phyloP scores from a whole-genome alignment of 1,284 basidiomycete species.

The Boletellus deceptivus region DNA sequence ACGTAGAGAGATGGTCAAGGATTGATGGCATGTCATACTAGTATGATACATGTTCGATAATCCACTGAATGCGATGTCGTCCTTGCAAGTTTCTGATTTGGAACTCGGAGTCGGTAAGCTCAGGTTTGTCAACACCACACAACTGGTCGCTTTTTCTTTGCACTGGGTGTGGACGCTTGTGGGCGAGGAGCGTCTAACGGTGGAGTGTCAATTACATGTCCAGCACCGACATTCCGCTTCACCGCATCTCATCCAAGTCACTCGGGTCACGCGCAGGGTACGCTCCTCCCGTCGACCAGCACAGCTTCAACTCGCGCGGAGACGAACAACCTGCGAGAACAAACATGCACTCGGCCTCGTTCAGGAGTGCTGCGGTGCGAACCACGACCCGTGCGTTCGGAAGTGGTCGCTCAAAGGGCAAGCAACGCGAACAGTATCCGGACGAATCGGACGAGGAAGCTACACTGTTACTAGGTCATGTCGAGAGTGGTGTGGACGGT shows the following conservation, averaged over 20 bases:
- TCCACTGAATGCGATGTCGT: too few relatives aligned
- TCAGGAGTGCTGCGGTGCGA: conserved; percentile 37
- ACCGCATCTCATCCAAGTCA: conserved; percentile 50
- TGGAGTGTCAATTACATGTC: conserved; percentile 24
- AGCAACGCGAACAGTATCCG: conserved; percentile 50
- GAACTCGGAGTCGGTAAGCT: too few relatives aligned
- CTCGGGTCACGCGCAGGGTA: conserved; percentile 44
- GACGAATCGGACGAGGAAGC: conserved; percentile 63
- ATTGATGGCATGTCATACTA: background rate
- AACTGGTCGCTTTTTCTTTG: too few relatives aligned
- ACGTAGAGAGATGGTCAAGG: conserved; percentile 42
- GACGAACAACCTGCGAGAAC: conserved; percentile 18
- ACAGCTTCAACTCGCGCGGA: conserved; percentile 31
- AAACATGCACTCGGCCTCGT: conserved; percentile 35
- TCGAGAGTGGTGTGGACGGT: conserved; percentile 22
- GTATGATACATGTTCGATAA: too few relatives aligned
- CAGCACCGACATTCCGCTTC: conserved; percentile 66
- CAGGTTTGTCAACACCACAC: too few relatives aligned
- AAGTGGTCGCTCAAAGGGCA: conserved; percentile 32
- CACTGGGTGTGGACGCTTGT: background rate
- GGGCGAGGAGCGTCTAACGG: conserved; percentile 10
- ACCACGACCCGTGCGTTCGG: conserved; percentile 25
- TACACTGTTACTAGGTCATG: conserved; percentile 45
- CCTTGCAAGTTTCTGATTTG: too few relatives aligned
- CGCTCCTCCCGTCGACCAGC: conserved; percentile 41